Evolutionary conservation across 2,329 filamentous ascomycete species (phyloP).

Genomic region (Parastagonospora avenae): DNA sequence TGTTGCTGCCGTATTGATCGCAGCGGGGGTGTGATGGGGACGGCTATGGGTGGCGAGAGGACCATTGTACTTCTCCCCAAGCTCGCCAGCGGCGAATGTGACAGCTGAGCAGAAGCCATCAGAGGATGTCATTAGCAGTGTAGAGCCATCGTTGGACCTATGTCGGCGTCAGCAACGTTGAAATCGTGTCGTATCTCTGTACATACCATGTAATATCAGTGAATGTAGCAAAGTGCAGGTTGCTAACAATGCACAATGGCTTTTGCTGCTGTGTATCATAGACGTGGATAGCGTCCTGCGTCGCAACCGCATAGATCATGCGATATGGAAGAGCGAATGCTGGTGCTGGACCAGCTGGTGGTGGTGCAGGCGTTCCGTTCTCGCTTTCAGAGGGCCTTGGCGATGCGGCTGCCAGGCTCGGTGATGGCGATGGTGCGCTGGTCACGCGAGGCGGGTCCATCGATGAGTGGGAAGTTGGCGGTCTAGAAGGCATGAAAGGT

Average conservation of each 20-base stretch:
- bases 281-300: constrained; percentile 89
- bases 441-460: constrained; percentile 83
- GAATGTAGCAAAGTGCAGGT: constrained; percentile 95
- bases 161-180: constrained; percentile 21
- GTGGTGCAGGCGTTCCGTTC: constrained; percentile 59
- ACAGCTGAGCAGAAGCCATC: constrained; percentile 96
- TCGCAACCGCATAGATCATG: constrained; percentile 95
- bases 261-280: constrained; percentile 98
- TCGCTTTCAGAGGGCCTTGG: constrained; percentile 58
- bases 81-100: constrained; percentile 80
- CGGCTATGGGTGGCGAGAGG: constrained; percentile 53
- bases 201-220: constrained; percentile 92
- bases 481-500: constrained; percentile 64
- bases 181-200: background rate
- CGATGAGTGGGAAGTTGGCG: constrained; percentile 65
- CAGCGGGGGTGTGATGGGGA: constrained; percentile 43
- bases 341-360: constrained; percentile 56
- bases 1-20: constrained; percentile 49
- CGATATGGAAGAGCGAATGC: constrained; percentile 89
- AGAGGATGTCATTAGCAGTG: constrained; percentile 92
- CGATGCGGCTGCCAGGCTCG: constrained; percentile 58
- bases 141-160: constrained; percentile 77
- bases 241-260: constrained; percentile 92
- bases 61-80: constrained; percentile 80
- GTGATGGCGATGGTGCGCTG: constrained; percentile 58